Percentiles rank a stretch among this genome's conserved stretches.
Evolutionary conservation across 495 filamentous ascomycete species (phyloP).

Genomic region (Penicillium argentinense): DNA sequence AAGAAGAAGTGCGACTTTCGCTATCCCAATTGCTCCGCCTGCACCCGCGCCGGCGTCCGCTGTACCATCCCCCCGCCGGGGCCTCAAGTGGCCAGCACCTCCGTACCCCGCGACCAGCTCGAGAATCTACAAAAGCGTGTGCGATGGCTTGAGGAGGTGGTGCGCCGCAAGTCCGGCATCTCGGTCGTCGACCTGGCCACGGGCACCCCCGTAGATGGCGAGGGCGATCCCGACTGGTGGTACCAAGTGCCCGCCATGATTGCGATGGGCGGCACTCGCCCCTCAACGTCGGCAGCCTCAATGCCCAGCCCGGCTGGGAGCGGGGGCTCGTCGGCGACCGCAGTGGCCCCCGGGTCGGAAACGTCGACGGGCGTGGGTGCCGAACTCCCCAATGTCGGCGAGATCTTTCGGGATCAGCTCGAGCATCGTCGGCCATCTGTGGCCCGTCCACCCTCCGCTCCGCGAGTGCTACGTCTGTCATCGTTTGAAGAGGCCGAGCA

Average conservation of each 20-base stretch:
- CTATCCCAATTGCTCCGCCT: conserved; percentile 54
- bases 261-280: conserved; percentile 29
- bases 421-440: conserved; percentile 43
- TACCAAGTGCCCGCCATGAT: conserved; percentile 44
- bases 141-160: conserved; percentile 47
- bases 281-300: conserved; percentile 12
- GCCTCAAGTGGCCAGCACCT: conserved; percentile 41
- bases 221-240: conserved; percentile 43
- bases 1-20: conserved; percentile 58
- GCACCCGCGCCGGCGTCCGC: conserved; percentile 50
- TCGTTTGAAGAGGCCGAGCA: conserved; percentile 44
- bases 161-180: conserved; percentile 41
- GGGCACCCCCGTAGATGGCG: conserved; percentile 37
- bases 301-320: conserved; percentile 25
- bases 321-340: conserved; percentile 21
- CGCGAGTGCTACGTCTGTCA: conserved; percentile 37
- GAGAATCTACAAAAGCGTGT: conserved; percentile 54
- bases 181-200: conserved; percentile 35
- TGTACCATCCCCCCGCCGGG: conserved; percentile 49
- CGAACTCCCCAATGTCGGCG: conserved; percentile 44
- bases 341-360: conserved; percentile 20
- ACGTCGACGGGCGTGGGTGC: conserved; percentile 27
- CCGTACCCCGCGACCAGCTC: conserved; percentile 48
- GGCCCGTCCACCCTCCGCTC: conserved; percentile 36
- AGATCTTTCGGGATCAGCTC: conserved; percentile 47